phyloP scores from a whole-genome alignment of 2,329 filamentous ascomycete species.

The Pyrenochaeta sp. region DNA sequence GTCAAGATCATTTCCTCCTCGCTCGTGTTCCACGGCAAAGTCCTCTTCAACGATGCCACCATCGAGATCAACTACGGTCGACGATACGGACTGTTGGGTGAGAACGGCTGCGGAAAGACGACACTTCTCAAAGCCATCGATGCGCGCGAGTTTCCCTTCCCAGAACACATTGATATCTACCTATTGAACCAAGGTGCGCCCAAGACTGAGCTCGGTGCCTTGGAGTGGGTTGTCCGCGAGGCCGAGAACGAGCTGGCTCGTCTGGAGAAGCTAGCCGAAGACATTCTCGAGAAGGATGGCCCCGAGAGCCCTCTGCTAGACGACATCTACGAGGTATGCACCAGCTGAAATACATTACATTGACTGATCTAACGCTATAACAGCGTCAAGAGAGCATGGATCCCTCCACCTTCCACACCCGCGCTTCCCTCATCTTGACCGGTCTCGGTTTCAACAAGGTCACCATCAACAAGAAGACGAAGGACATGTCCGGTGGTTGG shows the following conservation, averaged over 20 bases:
- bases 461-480: slow-evolving; percentile 99
- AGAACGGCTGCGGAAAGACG: slow-evolving; percentile 99
- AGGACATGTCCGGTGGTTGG: slow-evolving; percentile 99
- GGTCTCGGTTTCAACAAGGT: slow-evolving; percentile 99
- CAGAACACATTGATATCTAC: slow-evolving; percentile 97
- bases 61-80: slow-evolving; percentile 93
- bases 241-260: slow-evolving; percentile 91
- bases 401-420: slow-evolving; percentile 93
- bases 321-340: slow-evolving; percentile 91
- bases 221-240: slow-evolving; percentile 97
- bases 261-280: slow-evolving; percentile 87
- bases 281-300: slow-evolving; percentile 88
- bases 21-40: slow-evolving; percentile 96
- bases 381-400: slow-evolving; percentile 99
- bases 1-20: slow-evolving; percentile 96
- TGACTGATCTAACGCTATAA: slow-evolving; percentile 11
- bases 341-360: not conserved
- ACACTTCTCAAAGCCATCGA: slow-evolving; percentile 96
- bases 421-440: slow-evolving; percentile 94
- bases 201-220: slow-evolving; percentile 83
- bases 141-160: slow-evolving; percentile 92
- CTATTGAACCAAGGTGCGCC: slow-evolving; percentile 96
- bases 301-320: slow-evolving; percentile 90
- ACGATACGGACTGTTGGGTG: slow-evolving; percentile 92
- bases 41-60: slow-evolving; percentile 91